Base-by-base conservation (phyloP, 1,139 yeast species). In the Kodamaea ohmeri region DNA sequence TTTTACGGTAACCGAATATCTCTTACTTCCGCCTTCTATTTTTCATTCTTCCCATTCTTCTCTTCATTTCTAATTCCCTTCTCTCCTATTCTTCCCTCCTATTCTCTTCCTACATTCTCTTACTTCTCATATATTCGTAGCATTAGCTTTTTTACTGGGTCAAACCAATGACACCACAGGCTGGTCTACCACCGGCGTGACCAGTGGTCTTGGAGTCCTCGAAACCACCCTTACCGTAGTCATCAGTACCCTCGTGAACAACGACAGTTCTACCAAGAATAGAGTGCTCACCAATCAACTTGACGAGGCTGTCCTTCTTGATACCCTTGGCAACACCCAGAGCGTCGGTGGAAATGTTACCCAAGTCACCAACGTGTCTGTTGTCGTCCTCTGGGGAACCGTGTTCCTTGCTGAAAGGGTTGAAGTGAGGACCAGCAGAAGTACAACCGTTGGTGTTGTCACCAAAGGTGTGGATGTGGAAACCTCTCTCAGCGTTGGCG, bases 391-490 rank as follows among this genome's bases (percentile, higher is more conserved):
- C 82, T 65, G 97, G 97, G 44, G 94, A 89, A 69, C 98, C 98
- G 67, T 92, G 98, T 52, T 80, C 78, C 74, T 84, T 83, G 52
- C 78, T 73, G 65, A 84, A 85, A 51, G 97, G 97, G 78, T 92
- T 92, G 81, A 88, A 90, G 72, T 92, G 98, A 44, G 97, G 96
- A 58, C 98, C 98, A 41, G 98, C 97, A 50, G 97, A 88, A 46
- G 96, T 89, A 73, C 97, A 90, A 48, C 98, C 97, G 64, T 92
- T 90, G 71, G 97, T 89, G 79, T 89, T 88, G 76, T 92, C 98
- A 73, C 98, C 98, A 59, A 90, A 92, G 61, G 87, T 85, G 71
- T 92, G 98, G 61, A 92, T 73, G 76, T 92, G 98, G 96, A 92
- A 90, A 36, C 97, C 98, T 68, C 96, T 84, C 65, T 76, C 70